These are phyloP conservation scores for Boletellus ananiceps DNA, from an alignment of 768 basidiomycete genomes.

Conservation along the genomic window DNA sequence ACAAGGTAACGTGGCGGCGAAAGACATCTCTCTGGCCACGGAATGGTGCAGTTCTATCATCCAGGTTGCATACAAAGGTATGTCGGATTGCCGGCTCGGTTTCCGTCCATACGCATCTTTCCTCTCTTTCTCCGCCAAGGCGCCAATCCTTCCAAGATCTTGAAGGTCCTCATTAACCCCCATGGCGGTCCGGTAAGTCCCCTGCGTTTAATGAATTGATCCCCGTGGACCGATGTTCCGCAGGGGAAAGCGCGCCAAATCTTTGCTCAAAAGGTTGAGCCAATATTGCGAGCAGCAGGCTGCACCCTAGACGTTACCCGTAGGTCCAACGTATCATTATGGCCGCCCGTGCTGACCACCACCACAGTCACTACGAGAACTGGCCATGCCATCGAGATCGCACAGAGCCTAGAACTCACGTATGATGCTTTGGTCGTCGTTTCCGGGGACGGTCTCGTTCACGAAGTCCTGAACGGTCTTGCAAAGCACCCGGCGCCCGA, in stretches of 20 bases:
- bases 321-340: slow-evolving; percentile 32
- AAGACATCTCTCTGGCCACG: slow-evolving; percentile 31
- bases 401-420: slow-evolving; percentile 48
- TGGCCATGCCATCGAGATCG: slow-evolving; percentile 66
- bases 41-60: slow-evolving; percentile 56
- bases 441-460: slow-evolving; percentile 81
- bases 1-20: slow-evolving; percentile 39
- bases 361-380: slow-evolving; percentile 54
- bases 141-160: slow-evolving; percentile 46
- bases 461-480: slow-evolving; percentile 83
- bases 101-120: background rate
- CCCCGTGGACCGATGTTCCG: background rate
- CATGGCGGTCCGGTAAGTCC: slow-evolving; percentile 65
- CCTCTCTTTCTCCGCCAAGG: slow-evolving; percentile 29
- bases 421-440: slow-evolving; percentile 72
- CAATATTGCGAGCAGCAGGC: slow-evolving; percentile 63
- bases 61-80: slow-evolving; percentile 58
- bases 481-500: slow-evolving; percentile 56
- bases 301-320: slow-evolving; percentile 60
- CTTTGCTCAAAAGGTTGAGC: slow-evolving; percentile 59
- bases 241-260: slow-evolving; percentile 60
- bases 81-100: background rate
- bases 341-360: background rate
- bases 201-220: background rate
- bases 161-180: slow-evolving; percentile 78